Conservation (phyloP, 2,329 filamentous ascomycete species). For the Cryphonectria naterciae region DNA sequence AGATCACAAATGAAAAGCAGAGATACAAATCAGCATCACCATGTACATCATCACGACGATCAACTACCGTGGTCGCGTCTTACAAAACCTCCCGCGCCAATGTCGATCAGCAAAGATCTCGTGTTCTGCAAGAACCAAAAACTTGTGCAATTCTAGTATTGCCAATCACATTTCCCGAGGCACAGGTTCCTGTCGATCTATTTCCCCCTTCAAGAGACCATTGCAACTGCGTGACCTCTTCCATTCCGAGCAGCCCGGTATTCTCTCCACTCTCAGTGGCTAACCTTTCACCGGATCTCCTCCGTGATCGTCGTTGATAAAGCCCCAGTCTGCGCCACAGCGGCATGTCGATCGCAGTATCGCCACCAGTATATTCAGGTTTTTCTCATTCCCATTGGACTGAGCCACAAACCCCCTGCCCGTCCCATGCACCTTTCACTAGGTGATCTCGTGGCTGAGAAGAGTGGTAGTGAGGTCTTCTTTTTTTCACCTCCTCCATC, state of each 20-base stretch:
- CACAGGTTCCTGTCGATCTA: constrained; percentile 1
- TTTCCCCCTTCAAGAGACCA: not conserved
- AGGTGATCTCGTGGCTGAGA: not conserved
- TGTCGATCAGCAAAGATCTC: not conserved
- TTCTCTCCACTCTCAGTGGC: not conserved
- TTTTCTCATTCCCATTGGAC: not conserved
- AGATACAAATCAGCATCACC: not conserved
- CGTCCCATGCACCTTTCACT: not conserved
- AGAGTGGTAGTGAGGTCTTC: not conserved
- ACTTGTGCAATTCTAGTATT: not conserved
- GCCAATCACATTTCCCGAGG: not conserved
- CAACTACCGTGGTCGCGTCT: not conserved
- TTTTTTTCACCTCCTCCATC: not conserved
- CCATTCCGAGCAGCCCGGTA: not conserved
- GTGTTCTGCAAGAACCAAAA: not conserved
- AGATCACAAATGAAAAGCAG: not conserved
- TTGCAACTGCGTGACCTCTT: not conserved
- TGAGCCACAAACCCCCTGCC: not conserved
- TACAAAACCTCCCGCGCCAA: not conserved
- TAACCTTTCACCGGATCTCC: not conserved
- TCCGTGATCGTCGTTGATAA: not conserved
- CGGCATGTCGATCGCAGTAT: not conserved
- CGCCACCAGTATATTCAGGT: not conserved
- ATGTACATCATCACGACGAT: not conserved
- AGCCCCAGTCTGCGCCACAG: not conserved